Evolutionary conservation across 169 alveolate genomes (phyloP), one percentile per base, ranked within the genome.

Genomic region (Plasmodium inui): DNA sequence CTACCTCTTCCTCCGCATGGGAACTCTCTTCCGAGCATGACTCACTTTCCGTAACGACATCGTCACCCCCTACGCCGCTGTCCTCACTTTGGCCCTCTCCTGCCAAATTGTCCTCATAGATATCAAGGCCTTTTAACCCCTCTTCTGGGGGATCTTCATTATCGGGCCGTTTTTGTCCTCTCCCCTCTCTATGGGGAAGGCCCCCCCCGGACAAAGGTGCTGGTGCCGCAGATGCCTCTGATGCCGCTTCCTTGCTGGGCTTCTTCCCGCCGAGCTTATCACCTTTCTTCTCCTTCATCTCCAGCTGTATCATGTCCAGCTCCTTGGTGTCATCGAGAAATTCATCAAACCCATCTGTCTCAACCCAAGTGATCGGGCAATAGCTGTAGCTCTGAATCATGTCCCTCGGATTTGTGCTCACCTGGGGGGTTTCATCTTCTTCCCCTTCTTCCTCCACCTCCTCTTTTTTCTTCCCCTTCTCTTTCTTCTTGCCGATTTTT

Each of bases 341-440:
- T 26, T 88, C 94, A 79, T 88, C 94, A 57, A 88, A 88, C 12
- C 94, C 94, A 12, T 88, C 89, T 0, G 94, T 88, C 39, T 88
- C 94, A 5, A 88, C 22, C 94, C 94, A 88, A 2, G 89, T 88
- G 9, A 88, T 55, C 0, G 94, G 94, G 19, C 74, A 78, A 61
- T 78, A 88, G 7, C 30, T 5, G 71, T 88, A 88, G 34, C 70
- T 88, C 53, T 76, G 53, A 34, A 88, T 88, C 28, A 61, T 39
- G 44, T 12, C 82, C 28, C n/a, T 32, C n/a, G 37, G 7, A 17
- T 32, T 41, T 55, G n/a, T 26, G 14, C 19, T 9, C 9, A 19
- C 30, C 17, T 88, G 78, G 3, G n/a, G 8, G 61, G 14, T 50
- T 14, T 50, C 46, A 9, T 19, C 12, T 44, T 53, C 17, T 7